A percentile compares a stretch with the other conserved stretches of the same genome.
These are phyloP conservation scores for Malus sylvestris DNA, from an alignment of 306 rosid genomes.

Conservation along the genomic window DNA sequence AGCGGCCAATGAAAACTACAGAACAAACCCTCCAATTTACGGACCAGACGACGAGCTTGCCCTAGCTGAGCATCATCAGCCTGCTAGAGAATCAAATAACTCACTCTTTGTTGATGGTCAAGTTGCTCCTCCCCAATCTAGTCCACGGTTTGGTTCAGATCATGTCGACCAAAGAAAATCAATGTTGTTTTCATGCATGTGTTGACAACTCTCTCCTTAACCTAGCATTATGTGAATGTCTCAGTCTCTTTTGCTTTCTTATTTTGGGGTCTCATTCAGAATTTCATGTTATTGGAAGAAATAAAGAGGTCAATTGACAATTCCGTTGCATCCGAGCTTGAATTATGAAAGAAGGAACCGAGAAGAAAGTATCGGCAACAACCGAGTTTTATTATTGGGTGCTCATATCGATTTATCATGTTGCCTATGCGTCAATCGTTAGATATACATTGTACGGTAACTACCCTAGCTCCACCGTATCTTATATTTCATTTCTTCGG, in stretches of 20 bases:
- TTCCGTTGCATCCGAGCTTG: background rate
- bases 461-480: background rate
- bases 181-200: constrained; percentile 33
- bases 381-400: no score
- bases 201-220: constrained; percentile 16
- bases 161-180: constrained; percentile 11
- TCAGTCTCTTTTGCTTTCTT: background rate
- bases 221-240: background rate
- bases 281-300: constrained; percentile 4
- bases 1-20: constrained; percentile 25
- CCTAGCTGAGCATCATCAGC: constrained; percentile 14
- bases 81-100: constrained; percentile 21
- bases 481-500: background rate
- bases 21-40: constrained; percentile 10
- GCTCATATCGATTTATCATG: no score
- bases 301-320: background rate
- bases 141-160: constrained; percentile 18
- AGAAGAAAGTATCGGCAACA: no score
- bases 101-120: constrained; percentile 45
- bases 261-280: background rate
- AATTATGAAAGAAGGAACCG: background rate
- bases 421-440: background rate
- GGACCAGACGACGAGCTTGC: constrained; percentile 41
- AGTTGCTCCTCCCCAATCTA: constrained; percentile 37
- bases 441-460: no score